phyloP scores from a whole-genome alignment of 805 yeast species.

The Saccharomyces paradoxus region DNA sequence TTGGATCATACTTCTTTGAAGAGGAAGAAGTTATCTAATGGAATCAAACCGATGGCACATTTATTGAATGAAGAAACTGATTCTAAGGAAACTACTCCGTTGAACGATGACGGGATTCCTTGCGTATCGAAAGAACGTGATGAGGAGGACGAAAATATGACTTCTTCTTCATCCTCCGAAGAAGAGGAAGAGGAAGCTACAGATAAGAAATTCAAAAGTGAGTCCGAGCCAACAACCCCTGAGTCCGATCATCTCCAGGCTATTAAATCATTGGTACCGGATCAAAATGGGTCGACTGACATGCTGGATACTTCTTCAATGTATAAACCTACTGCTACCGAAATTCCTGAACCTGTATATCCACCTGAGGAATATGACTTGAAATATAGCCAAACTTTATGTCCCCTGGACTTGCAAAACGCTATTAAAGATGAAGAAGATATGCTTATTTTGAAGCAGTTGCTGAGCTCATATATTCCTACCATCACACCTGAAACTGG shows the following conservation, averaged over 20 bases:
- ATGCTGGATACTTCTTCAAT: slow-evolving; percentile 21
- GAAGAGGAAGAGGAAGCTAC: slow-evolving; percentile 15
- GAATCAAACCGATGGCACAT: slow-evolving; percentile 24
- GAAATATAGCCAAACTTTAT: slow-evolving; percentile 1
- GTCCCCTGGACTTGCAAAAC: slow-evolving; percentile 41
- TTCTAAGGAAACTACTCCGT: slow-evolving; percentile 18
- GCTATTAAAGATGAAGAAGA: slow-evolving; percentile 73
- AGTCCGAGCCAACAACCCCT: slow-evolving; percentile 21
- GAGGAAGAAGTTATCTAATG: slow-evolving; percentile 11
- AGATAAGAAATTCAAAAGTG: slow-evolving; percentile 15
- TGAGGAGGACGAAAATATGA: slow-evolving; percentile 10
- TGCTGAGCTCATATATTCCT: slow-evolving; percentile 24
- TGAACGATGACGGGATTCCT: slow-evolving; percentile 5
- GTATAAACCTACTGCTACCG: slow-evolving; percentile 45
- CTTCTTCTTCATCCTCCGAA: slow-evolving; percentile 7
- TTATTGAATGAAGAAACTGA: slow-evolving; percentile 23
- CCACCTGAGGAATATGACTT: slow-evolving; percentile 28
- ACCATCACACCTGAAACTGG: neutral
- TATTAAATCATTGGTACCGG: slow-evolving; percentile 12
- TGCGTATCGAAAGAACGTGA: slow-evolving; percentile 6
- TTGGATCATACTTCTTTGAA: slow-evolving; percentile 6
- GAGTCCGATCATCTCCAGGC: slow-evolving; percentile 11
- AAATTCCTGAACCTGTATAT: slow-evolving; percentile 48
- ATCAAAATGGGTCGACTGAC: slow-evolving; percentile 3
- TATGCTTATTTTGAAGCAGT: slow-evolving; percentile 41